These are phyloP conservation scores for Thielaviopsis euricoi DNA, from an alignment of 2,329 filamentous ascomycete genomes.

Conservation along the genomic window DNA sequence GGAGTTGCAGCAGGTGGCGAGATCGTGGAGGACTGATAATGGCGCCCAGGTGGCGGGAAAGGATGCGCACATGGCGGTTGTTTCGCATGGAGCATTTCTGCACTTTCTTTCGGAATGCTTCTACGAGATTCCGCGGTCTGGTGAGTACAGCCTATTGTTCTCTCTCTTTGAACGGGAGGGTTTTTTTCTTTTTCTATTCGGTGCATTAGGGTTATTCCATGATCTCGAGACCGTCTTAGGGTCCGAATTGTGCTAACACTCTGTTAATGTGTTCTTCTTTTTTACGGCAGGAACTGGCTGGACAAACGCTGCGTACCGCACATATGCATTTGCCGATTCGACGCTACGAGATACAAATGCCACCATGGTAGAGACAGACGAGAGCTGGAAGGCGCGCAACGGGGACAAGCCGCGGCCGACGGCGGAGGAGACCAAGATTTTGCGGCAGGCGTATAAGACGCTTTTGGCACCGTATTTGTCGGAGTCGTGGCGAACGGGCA, in stretches of 20 bases:
- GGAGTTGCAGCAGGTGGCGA: constrained; percentile 35
- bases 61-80: constrained; percentile 53
- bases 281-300: constrained; percentile 47
- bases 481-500: constrained; percentile 4
- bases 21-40: constrained; percentile 26
- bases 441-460: constrained; percentile 23
- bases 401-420: constrained; percentile 26
- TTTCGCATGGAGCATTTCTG: constrained; percentile 69
- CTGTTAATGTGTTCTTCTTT: neutral
- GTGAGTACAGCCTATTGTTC: no score
- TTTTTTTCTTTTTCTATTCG: neutral
- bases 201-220: neutral
- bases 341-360: constrained; percentile 32
- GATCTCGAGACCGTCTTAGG: neutral
- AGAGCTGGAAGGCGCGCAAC: constrained; percentile 29
- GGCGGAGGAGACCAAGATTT: constrained; percentile 28
- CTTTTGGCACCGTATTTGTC: constrained; percentile 24
- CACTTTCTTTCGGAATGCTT: constrained; percentile 79
- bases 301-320: constrained; percentile 57
- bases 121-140: constrained; percentile 35
- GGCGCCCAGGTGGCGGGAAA: constrained; percentile 22
- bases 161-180: neutral
- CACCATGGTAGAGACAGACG: constrained; percentile 29
- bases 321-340: constrained; percentile 44
- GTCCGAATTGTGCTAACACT: neutral